Evolutionary conservation across 1,139 yeast species (phyloP), one percentile per base, ranked within the genome.

Genomic region (Sporopachydermia cereana): DNA sequence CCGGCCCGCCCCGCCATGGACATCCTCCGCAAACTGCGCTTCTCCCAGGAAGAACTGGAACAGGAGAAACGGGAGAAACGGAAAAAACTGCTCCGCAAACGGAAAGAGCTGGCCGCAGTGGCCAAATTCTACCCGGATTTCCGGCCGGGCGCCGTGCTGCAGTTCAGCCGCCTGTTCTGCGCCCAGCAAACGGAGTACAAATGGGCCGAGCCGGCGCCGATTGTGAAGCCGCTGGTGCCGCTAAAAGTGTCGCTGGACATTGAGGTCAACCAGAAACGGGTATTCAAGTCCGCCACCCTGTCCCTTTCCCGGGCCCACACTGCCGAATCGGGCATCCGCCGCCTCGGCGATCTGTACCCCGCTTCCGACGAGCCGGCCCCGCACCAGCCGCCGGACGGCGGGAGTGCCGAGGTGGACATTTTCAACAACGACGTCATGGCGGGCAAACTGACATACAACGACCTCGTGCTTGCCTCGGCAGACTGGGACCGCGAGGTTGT

Each of bases 401-500:
- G 18, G 9, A 34, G 22, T 34, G 5, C 39, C 39, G n/a, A 48
- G 2, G 31, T 50, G 25, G 54, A 50, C 18, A 24, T 25, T 29
- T 34, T 29, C 23, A 25, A 27, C 25, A 23, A 16, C 46, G 27
- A 36, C 41, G 27, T 20, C 17, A n/a, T 41, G 45, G 18, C 22
- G 25, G 3, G 43, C 5, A 47, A 14, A 43, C 44, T 14, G 34
- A 46, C 2, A 21, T 71, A 76, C 25, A 76, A 77, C 46, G 85
- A 82, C 49, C 62, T 84, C 45, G 67, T 83, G 3, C 65, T 86
- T 41, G 84, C 93, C 0, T 74, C 91, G 0, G 81, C 85, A 17
- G 91, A 84, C 53, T 88, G 96, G 96, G 81, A 85, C 55, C 84
- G 81, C 54, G 79, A 77, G 25, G 67, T 67, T 3, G 76, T 83